phyloP scores from a whole-genome alignment of 768 basidiomycete genomes.

The Tricholoma bakamatsutake region DNA sequence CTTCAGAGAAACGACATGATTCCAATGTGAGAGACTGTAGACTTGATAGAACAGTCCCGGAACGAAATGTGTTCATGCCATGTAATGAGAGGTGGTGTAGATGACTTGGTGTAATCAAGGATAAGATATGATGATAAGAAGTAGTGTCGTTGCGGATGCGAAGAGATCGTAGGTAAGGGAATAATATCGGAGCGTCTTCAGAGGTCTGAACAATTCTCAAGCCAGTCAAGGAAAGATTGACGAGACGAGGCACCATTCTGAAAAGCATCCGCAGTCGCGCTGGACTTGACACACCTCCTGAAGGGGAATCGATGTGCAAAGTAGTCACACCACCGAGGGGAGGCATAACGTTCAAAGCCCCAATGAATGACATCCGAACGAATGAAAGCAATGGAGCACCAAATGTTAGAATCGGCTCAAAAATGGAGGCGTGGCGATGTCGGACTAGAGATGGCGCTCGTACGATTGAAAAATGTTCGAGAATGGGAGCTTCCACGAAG shows the following conservation, averaged over 20 bases:
- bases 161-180: conserved; percentile 33
- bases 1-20: conserved; percentile 26
- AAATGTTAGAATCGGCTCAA: conserved; percentile 25
- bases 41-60: conserved; percentile 21
- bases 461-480: conserved; percentile 34
- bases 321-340: conserved; percentile 29
- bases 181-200: conserved; percentile 27
- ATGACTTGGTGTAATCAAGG: conserved; percentile 27
- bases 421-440: conserved; percentile 19
- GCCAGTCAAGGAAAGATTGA: conserved; percentile 37
- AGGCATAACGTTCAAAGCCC: conserved; percentile 34
- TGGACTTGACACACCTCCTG: conserved; percentile 26
- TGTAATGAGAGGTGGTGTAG: conserved; percentile 32
- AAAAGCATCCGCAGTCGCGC: conserved; percentile 30
- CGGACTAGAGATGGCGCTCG: conserved; percentile 17
- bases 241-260: conserved; percentile 27
- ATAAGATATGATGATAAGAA: conserved; percentile 26
- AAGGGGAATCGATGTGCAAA: conserved; percentile 39
- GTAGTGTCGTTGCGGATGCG: conserved; percentile 35
- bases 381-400: conserved; percentile 30
- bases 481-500: conserved; percentile 22
- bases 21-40: conserved; percentile 30
- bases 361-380: conserved; percentile 35
- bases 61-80: conserved; percentile 28
- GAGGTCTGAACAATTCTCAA: conserved; percentile 28